Percentiles rank a stretch among this genome's conserved stretches.
phyloP scores from a whole-genome alignment of 2,329 filamentous ascomycete species.

The Diaporthe ilicicola region DNA sequence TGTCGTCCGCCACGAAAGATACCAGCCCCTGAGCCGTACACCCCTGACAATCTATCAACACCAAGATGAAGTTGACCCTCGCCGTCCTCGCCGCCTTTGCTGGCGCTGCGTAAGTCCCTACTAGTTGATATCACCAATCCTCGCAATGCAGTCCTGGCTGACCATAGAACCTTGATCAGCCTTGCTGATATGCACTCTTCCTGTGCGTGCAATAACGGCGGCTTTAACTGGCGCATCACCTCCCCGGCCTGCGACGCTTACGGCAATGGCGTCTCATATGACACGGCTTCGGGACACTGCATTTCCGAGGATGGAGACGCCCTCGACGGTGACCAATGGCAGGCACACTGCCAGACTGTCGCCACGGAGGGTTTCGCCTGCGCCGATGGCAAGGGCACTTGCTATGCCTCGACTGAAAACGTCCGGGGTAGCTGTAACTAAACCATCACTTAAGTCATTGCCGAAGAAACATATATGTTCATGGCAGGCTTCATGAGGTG shows the following conservation, averaged over 20 bases:
- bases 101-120: conserved; percentile 19
- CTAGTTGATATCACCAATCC: background rate
- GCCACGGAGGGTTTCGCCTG: conserved; percentile 35
- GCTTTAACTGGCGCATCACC: conserved; percentile 39
- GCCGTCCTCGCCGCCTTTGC: conserved; percentile 26
- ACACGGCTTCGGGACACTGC: conserved; percentile 33
- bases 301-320: conserved; percentile 22
- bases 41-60: background rate
- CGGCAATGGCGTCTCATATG: conserved; percentile 31
- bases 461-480: background rate
- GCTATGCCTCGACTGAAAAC: conserved; percentile 30
- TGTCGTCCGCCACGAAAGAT: conserved; percentile 1
- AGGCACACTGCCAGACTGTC: conserved; percentile 34
- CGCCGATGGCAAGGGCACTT: conserved; percentile 36
- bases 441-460: background rate
- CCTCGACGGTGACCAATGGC: conserved; percentile 36
- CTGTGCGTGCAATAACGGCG: conserved; percentile 37
- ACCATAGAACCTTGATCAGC: conserved; percentile 2
- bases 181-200: conserved; percentile 37
- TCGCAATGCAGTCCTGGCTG: background rate
- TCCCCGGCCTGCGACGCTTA: conserved; percentile 35
- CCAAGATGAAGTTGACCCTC: conserved; percentile 25
- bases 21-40: background rate
- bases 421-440: conserved; percentile 32
- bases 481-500: background rate